These are phyloP conservation scores for Tricholoma sp. DNA, from an alignment of 768 basidiomycete species.

Conservation along the genomic window DNA sequence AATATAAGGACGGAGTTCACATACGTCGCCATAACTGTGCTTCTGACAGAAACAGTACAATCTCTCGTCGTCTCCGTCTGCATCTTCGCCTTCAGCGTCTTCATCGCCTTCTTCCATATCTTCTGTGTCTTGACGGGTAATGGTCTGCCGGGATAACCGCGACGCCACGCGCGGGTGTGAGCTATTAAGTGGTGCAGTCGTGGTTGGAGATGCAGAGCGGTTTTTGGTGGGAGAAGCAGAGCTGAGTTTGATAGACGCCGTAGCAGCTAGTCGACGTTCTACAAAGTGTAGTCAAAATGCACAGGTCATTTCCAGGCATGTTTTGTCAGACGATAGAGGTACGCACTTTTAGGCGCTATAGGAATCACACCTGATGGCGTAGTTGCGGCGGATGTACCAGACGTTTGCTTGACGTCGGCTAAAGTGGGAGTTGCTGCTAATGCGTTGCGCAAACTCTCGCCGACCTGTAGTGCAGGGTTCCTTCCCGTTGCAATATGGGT, in stretches of 20 bases:
- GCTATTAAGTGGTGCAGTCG: conserved; percentile 21
- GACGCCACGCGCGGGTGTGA: conserved; percentile 35
- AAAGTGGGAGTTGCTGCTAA: conserved; percentile 27
- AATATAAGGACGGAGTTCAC: conserved; percentile 4
- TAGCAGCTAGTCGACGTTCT: conserved; percentile 38
- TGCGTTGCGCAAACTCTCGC: conserved; percentile 39
- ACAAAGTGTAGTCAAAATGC: background rate
- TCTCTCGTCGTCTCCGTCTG: conserved; percentile 42
- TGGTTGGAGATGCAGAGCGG: conserved; percentile 41
- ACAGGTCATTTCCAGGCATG: background rate
- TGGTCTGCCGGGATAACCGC: conserved; percentile 41
- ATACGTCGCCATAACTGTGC: conserved; percentile 46
- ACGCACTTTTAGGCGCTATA: conserved; percentile 37
- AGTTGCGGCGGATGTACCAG: conserved; percentile 13
- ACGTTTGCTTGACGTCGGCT: conserved; percentile 21
- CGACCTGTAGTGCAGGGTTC: conserved; percentile 33
- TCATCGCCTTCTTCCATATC: conserved; percentile 38
- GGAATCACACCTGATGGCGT: conserved; percentile 15
- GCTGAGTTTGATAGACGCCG: conserved; percentile 39
- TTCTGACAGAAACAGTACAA: conserved; percentile 51
- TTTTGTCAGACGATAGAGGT: background rate
- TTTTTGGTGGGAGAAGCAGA: conserved; percentile 31
- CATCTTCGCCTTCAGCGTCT: conserved; percentile 35
- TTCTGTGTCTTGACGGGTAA: conserved; percentile 27
- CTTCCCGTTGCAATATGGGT: conserved; percentile 1